Conservation (phyloP, 2,329 filamentous ascomycete species). For the Sarocladium strictum region DNA sequence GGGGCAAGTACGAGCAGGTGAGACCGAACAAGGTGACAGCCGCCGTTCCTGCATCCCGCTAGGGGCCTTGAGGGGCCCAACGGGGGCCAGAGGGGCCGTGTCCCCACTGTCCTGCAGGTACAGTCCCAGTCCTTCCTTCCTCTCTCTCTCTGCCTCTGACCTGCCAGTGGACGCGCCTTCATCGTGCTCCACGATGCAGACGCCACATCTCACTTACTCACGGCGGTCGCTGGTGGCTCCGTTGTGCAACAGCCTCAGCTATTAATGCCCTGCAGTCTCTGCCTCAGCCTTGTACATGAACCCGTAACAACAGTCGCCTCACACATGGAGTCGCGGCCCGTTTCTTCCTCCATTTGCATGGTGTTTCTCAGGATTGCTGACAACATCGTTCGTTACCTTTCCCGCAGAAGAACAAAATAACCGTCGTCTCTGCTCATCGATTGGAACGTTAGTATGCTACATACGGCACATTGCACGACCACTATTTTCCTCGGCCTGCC, state of each 20-base stretch:
- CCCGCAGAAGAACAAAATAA: too few species aligned
- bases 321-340: constrained; percentile 5
- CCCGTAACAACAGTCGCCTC: background rate
- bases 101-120: background rate
- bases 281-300: background rate
- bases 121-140: background rate
- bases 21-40: constrained; percentile 11
- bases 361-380: too few species aligned
- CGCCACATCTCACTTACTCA: background rate
- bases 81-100: background rate
- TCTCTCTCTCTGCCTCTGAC: background rate
- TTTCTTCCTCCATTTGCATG: background rate
- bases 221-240: too few species aligned
- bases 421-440: too few species aligned
- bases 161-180: background rate
- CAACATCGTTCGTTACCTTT: background rate
- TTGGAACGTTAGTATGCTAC: too few species aligned
- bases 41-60: constrained; percentile 23
- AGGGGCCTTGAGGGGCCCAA: background rate
- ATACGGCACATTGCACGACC: too few species aligned
- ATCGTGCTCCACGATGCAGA: background rate
- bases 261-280: background rate
- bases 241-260: too few species aligned
- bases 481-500: background rate
- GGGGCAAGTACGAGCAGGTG: constrained; percentile 15